Evolutionary conservation across 371 early-diverging fungal genomes (phyloP), one percentile per base, ranked within the genome.

Genomic region (Mucor mucedo): DNA sequence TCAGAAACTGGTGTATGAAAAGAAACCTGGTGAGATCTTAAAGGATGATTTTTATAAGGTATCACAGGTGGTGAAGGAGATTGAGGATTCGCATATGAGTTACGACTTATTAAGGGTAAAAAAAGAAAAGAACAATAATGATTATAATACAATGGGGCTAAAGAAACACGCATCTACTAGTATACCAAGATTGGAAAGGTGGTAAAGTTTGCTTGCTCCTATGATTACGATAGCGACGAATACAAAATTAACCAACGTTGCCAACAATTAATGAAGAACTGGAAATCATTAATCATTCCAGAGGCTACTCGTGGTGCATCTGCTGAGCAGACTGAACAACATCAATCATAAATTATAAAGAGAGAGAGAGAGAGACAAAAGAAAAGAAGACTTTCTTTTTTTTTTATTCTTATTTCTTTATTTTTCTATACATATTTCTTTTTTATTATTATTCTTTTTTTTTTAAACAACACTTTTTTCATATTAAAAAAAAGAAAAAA

Each of bases 141-240:
- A 42, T n/a, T n/a, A n/a, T 4, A 47, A 27, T 9, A 10, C 5
- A 28, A 48, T 28, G 5, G 6, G 13, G 7, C 21, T 45, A 45
- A n/a, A 45, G n/a, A 45, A 16, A 45, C 2, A 41, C 11, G 0
- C 3, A 8, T 21, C 52, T 35, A 9, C 21, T 60, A 76, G 76
- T 68, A 76, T 65, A 76, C 76, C 66, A 76, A 76, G 62, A 68
- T 76, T 60, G 76, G 73, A 53, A 76, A 76, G 57, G 76, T 76
- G 2, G 60, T 76, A 33, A 76, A 73, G 45, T 61, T 60, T 52
- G 73, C 71, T 47, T 72, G 71, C 29, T 44, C 62, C 4, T 69
- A 72, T 58, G 49, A 58, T 42, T 76, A 65, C 58, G 70, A 63
- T 28, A 62, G 63, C 3, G 71, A 76, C 30, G 63, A 70, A 41